Base-by-base conservation (phyloP, 2,329 filamentous ascomycete genomes). In the Capronia americana region DNA sequence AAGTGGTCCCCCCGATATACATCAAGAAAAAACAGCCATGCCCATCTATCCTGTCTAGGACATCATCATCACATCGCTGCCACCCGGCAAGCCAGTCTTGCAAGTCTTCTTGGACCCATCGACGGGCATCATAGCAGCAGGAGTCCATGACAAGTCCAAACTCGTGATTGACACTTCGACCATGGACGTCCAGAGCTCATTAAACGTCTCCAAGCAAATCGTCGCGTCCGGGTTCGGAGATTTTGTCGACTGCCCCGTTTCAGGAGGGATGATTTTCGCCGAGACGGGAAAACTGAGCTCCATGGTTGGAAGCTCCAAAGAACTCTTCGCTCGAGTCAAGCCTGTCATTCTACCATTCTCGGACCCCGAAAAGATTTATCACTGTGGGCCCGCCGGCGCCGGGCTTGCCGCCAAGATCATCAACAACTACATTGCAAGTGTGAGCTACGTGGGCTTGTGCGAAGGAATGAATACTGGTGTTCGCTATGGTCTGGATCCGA, bases 201-300 rank as follows among this genome's bases (percentile, higher is more conserved):
- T 84, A 26, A 74, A 75, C 4, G 79, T 85, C n/a, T 69, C 76
- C 23, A 81, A 80, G 51, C 55, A 69, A 10, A 63, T 69, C 44
- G 55, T 56, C 8, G 44, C n/a, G 23, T 62, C 66, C 34, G 69
- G 68, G 14, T 78, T 82, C 6, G 77, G 74, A 0, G 79, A 82
- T 58, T 85, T 86, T 74, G 85, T 84, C 73, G 84, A 86, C 66
- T 78, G 82, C 0, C 84, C 83, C 1, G 84, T 86, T 26, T 83
- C 80, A 50, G 84, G 84, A 24, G 84, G 84, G 12, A 79, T 81
- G 3, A 74, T 83, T 6, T 84, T 83, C 10, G 84, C 84, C 1
- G 74, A 81, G 41, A 80, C 79, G 12, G 50, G 23, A 2, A 24
- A 53, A 12, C 12, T 53, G 11, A 53, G 20, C 4, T 3, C 24